These are phyloP conservation scores for Naganishia liquefaciens DNA, from an alignment of 1,284 basidiomycete genomes.

Conservation along the genomic window DNA sequence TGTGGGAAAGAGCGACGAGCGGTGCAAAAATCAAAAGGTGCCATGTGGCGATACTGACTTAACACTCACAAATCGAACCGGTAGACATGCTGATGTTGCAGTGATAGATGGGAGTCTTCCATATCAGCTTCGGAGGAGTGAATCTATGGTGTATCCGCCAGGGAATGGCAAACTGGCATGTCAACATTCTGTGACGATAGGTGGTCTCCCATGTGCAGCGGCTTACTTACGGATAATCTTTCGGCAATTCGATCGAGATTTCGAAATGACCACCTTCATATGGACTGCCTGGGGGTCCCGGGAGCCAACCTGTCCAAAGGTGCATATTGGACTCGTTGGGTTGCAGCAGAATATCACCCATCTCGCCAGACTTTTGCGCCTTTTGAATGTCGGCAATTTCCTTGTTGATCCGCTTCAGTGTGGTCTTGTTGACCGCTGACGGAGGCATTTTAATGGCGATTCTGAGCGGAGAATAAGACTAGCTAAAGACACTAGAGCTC, in stretches of 20 bases:
- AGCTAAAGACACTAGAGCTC: background rate
- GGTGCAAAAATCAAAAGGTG: conserved; percentile 35
- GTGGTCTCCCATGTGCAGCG: too few relatives aligned
- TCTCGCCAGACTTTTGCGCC: conserved; percentile 60
- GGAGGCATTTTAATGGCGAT: conserved; percentile 3
- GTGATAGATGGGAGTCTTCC: conserved; percentile 85
- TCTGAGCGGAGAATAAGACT: background rate
- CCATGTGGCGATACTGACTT: too few relatives aligned
- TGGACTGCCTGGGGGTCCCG: conserved; percentile 78
- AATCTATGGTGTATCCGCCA: conserved; percentile 60
- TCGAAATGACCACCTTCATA: conserved; percentile 86
- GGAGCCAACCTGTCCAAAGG: conserved; percentile 69
- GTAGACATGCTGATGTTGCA: conserved; percentile 78
- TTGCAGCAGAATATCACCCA: conserved; percentile 70
- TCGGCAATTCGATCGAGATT: conserved; percentile 68
- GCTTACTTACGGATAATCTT: conserved; percentile 76
- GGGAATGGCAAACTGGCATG: background rate
- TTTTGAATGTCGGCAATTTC: conserved; percentile 81
- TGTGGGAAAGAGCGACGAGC: conserved; percentile 18
- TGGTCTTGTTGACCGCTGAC: conserved; percentile 60
- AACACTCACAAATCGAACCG: conserved; percentile 53
- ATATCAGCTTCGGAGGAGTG: conserved; percentile 74
- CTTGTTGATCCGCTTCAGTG: conserved; percentile 80
- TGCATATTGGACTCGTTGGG: conserved; percentile 64
- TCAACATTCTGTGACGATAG: background rate